Base-by-base conservation (phyloP, 2,329 filamentous ascomycete species). In the Raffaelea deltoideospora region DNA sequence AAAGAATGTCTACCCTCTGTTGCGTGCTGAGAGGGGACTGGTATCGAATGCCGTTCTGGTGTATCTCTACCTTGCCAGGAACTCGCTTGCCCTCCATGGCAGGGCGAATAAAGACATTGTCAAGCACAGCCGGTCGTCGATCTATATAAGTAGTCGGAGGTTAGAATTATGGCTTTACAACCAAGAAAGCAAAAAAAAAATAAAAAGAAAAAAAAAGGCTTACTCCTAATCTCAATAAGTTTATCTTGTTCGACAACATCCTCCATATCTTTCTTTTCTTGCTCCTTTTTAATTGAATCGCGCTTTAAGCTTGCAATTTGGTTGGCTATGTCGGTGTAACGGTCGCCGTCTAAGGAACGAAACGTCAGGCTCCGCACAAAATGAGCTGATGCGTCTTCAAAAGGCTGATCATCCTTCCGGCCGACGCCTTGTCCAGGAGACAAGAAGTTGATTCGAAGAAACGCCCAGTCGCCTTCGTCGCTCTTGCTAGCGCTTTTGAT, bases 401-500 rank as follows among this genome's bases (percentile, higher is more conserved):
- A 96, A 0, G 90, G 90, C 54, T 95, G 87, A 45, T 98, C 90
- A 51, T 98, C 90, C 54, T 95, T 96, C 50, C 90, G 71, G 41
- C 88, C 90, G 33, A 98, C 90, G 66, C 90, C 90, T 57, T 98
- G 90, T 34, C 90, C 90, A 8, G 92, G 90, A 3, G 88, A 95
- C 11, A 98, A 67, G 55, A 98, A 94, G 61, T 98, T 98, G 66
- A 98, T 88, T 45, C 92, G 79, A 24, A 98, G 65, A 53, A 90
- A 96, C 0, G 86, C 81, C 60, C 85, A 95, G 44, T 94, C 87
- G 34, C 84, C 84, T 56, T 98, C 90, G 45, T 93, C 87, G 46
- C 85, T 96, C 59, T 94, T 94, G 62, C 88, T 96, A 18, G 88
- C 90, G 53, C 96, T 98, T 61, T 98, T 98, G 69, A 98, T 94